phyloP scores from a whole-genome alignment of 495 filamentous ascomycete species.

The Podospora anserina region DNA sequence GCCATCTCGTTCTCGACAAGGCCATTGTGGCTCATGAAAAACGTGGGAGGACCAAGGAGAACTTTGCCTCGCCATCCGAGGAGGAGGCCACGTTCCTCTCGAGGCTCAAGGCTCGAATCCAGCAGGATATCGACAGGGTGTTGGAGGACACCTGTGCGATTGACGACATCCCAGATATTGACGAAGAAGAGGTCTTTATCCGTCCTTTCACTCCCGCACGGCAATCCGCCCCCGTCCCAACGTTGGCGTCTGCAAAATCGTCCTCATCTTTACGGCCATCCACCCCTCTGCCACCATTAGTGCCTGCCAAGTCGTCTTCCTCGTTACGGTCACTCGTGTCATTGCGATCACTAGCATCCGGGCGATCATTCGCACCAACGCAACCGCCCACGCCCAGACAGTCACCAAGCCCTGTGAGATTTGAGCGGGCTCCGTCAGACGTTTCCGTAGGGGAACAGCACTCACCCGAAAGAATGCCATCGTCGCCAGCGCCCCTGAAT shows the following conservation, averaged over 20 bases:
- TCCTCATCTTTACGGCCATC: background rate
- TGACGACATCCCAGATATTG: conserved; percentile 36
- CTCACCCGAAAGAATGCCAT: background rate
- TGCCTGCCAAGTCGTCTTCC: background rate
- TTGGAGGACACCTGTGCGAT: conserved; percentile 46
- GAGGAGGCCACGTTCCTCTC: conserved; percentile 27
- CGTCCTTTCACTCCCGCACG: conserved; percentile 7
- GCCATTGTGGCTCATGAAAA: conserved; percentile 42
- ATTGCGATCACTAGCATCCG: background rate
- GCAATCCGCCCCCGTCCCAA: background rate
- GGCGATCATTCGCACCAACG: background rate
- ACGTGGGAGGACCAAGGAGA: conserved; percentile 21
- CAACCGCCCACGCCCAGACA: background rate
- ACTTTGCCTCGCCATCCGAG: conserved; percentile 23
- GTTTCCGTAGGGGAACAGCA: conserved; percentile 8
- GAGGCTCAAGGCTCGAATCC: conserved; percentile 38
- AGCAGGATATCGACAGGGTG: conserved; percentile 43
- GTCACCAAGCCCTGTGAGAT: conserved; percentile 8
- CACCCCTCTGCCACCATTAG: background rate
- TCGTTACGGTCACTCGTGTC: background rate
- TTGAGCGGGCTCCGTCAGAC: conserved; percentile 5
- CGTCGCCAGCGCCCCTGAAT: background rate
- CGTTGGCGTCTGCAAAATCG: background rate
- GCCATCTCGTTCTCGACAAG: conserved; percentile 46
- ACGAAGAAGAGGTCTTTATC: conserved; percentile 14